Evolutionary conservation across 371 early-diverging fungal genomes (phyloP), one percentile per base, ranked within the genome.

Genomic region (Saksenaea oblongispora): DNA sequence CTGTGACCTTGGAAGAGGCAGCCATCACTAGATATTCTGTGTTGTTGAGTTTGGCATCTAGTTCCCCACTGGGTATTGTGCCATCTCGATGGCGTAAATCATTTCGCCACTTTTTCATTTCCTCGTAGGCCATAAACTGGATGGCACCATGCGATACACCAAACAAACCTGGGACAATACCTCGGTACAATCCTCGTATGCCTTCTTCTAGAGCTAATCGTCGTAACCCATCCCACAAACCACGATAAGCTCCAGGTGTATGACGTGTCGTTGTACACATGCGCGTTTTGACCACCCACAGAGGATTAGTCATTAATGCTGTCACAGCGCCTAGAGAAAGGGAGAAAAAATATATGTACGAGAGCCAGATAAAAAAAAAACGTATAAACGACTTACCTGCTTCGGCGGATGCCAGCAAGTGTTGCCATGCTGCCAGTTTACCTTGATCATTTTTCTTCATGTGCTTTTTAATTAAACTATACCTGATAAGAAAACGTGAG

Each of bases 91-190:
- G 70, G 37, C 76, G 74, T 36, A 71, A 53, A 51, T 79, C 74
- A 55, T 80, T 76, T 51, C 88, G 70, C 82, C 85, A 84, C 66
- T 85, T 85, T 72, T 96, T 97, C 89, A 97, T 84, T 63, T 95
- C 93, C 66, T 97, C 97, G 73, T 98, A 98, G 0, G 91, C 95
- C 93, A 95, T 92, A 73, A 98, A 98, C 75, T 98, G 97, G 42
- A 98, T 74, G 0, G 96, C 97, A 9, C 98, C 98, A 69, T 98
- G 97, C 7, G 93, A 90, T 5, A 89, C 91, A 17, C 97, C 96
- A 71, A 97, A 86, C 10, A 98, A 72, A 0, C 93, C 95, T 0
- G 97, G 95, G 1, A 93, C 74, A 53, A 97, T 81, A 2, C 97
- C 98, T 37, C 90, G 85, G 73, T 97, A 96, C 9, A 94, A 70